phyloP scores from a whole-genome alignment of 2,329 filamentous ascomycete genomes.

The Penicillium rolfsii region DNA sequence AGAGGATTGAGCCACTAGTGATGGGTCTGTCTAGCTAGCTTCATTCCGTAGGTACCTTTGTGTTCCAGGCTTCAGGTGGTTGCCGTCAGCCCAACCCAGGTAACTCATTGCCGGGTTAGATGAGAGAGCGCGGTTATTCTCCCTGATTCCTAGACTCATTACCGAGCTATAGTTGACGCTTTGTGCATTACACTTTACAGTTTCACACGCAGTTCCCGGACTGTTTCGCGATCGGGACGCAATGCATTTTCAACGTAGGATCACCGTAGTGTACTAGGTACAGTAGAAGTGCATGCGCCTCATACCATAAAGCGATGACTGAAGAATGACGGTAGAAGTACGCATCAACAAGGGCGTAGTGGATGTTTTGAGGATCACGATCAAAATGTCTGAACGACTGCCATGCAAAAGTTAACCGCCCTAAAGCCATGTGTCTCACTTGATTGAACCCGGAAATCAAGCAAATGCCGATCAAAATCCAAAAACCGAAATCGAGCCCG shows the following conservation, averaged over 20 bases:
- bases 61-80: not conserved
- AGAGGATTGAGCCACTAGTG: not conserved
- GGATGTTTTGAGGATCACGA: not conserved
- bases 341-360: no score
- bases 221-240: slow-evolving; percentile 1
- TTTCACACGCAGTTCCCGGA: slow-evolving; percentile 6
- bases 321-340: not conserved
- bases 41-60: not conserved
- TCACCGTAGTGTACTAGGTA: not conserved
- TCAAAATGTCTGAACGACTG: not conserved
- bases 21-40: not conserved
- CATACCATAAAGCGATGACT: not conserved
- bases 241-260: not conserved
- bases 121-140: not conserved
- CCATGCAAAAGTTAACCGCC: not conserved
- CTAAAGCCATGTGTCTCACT: not conserved
- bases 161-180: not conserved
- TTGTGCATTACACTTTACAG: slow-evolving; percentile 8
- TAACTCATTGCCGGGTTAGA: not conserved
- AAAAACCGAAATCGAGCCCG: not conserved
- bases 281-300: not conserved
- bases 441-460: not conserved
- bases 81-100: not conserved
- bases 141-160: no score
- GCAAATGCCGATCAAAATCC: not conserved